Percentiles rank a stretch among this genome's conserved stretches.
These are phyloP conservation scores for Pyrrhoderma lamaoense DNA, from an alignment of 1,284 basidiomycete genomes.

Conservation along the genomic window DNA sequence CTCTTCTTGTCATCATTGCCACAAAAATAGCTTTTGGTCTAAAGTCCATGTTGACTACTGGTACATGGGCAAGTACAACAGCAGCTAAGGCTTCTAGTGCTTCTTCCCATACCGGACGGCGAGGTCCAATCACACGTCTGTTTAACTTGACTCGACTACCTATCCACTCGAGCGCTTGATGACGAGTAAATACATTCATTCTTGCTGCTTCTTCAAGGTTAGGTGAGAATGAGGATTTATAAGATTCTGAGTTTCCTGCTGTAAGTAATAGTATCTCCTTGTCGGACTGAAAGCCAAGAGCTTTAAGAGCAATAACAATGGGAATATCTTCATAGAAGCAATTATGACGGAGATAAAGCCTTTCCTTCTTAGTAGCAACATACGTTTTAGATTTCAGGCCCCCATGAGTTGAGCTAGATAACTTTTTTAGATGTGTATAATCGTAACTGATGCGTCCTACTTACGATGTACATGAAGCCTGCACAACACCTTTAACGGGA, in stretches of 20 bases:
- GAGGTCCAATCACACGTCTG: constrained; percentile 69
- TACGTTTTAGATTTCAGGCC: constrained; percentile 99
- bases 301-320: constrained; percentile 94
- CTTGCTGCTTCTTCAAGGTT: constrained; percentile 93
- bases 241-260: constrained; percentile 87
- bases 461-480: constrained; percentile 95
- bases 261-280: constrained; percentile 96
- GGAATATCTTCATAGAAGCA: constrained; percentile 97
- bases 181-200: constrained; percentile 85
- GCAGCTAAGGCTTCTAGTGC: constrained; percentile 94
- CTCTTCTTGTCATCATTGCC: constrained; percentile 94
- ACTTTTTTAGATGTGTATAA: constrained; percentile 10
- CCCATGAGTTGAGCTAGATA: constrained; percentile 81
- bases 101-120: constrained; percentile 88
- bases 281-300: constrained; percentile 93
- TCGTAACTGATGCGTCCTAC: constrained; percentile 23
- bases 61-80: constrained; percentile 95
- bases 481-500: constrained; percentile 84
- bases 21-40: constrained; percentile 96
- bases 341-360: constrained; percentile 97
- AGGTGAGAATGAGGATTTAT: constrained; percentile 84
- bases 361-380: constrained; percentile 89
- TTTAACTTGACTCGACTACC: constrained; percentile 89
- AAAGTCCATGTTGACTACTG: constrained; percentile 88
- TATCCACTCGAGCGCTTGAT: constrained; percentile 95